Percentiles rank a stretch among this genome's conserved stretches.
Conservation (phyloP, 768 basidiomycete species). For the Boletales sp. region DNA sequence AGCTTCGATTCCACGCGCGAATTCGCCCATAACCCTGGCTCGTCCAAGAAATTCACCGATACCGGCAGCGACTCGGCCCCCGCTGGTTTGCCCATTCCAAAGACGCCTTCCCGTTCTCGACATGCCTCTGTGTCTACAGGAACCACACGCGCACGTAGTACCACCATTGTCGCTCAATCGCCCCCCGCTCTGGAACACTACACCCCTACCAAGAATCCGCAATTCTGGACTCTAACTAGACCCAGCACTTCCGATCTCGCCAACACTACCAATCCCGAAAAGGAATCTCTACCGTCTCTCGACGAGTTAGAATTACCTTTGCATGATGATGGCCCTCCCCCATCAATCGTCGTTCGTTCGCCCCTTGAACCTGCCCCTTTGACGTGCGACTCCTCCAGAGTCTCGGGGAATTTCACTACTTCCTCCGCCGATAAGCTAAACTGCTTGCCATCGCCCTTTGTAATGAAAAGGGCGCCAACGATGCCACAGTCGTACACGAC, state of each 20-base stretch:
- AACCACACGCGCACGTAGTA: slow-evolving; percentile 15
- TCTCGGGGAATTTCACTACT: background rate
- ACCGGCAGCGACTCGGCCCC: slow-evolving; percentile 2
- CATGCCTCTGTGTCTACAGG: slow-evolving; percentile 14
- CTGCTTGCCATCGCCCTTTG: slow-evolving; percentile 14
- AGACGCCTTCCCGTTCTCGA: slow-evolving; percentile 18
- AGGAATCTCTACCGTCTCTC: slow-evolving; percentile 2
- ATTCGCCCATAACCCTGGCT: background rate
- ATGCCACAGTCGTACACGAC: background rate
- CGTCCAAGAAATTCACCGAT: slow-evolving; percentile 7
- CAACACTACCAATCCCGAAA: background rate
- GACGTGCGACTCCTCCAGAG: background rate
- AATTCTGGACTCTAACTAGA: background rate
- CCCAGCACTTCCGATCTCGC: background rate
- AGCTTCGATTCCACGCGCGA: slow-evolving; percentile 8
- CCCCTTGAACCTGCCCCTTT: slow-evolving; percentile 8
- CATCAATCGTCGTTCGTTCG: slow-evolving; percentile 22
- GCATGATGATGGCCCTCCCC: slow-evolving; percentile 13
- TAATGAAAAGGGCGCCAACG: background rate
- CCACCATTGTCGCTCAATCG: slow-evolving; percentile 8
- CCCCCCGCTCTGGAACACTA: slow-evolving; percentile 4
- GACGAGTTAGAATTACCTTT: slow-evolving; percentile 13
- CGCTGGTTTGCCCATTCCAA: slow-evolving; percentile 10
- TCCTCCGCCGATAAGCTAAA: slow-evolving; percentile 5
- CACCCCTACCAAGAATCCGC: slow-evolving; percentile 2